These are phyloP conservation scores for Cryptococcus sp. DNA, from an alignment of 1,284 basidiomycete genomes.

Conservation along the genomic window DNA sequence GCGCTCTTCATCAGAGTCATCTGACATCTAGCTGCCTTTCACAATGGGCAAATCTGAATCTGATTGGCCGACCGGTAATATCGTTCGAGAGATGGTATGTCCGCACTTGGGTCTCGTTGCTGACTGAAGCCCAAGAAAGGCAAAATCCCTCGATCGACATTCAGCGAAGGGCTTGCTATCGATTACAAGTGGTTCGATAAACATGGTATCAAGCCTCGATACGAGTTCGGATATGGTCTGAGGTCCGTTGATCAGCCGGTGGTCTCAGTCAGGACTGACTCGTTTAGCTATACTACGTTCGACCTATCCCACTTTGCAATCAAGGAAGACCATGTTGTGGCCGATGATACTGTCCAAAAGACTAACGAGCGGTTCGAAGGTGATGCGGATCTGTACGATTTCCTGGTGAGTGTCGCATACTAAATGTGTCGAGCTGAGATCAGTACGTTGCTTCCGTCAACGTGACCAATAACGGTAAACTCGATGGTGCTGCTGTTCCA, in stretches of 20 bases:
- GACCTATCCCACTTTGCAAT: conserved; percentile 36
- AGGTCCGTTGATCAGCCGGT: conserved; percentile 12
- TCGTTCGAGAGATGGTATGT: conserved; percentile 36
- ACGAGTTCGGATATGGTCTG: conserved; percentile 52
- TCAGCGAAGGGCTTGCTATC: conserved; percentile 48
- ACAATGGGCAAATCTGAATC: conserved; percentile 47
- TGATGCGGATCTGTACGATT: conserved; percentile 41
- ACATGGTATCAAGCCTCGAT: conserved; percentile 47
- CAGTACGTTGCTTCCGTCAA: conserved; percentile 37
- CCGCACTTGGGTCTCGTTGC: conserved; percentile 7
- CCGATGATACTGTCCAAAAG: conserved; percentile 41
- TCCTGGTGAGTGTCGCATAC: conserved; percentile 24
- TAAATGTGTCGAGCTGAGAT: conserved; percentile 2
- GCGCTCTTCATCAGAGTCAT: neutral
- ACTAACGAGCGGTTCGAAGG: conserved; percentile 48
- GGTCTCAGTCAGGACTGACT: neutral
- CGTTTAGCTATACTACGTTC: conserved; percentile 47
- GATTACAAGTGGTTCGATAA: conserved; percentile 52
- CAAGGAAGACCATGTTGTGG: conserved; percentile 13
- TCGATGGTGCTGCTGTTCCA: conserved; percentile 47
- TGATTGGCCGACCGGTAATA: conserved; percentile 48
- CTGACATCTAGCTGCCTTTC: conserved; percentile 48
- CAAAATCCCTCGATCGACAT: conserved; percentile 22
- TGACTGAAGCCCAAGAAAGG: neutral
- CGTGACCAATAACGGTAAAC: conserved; percentile 49